Conservation (phyloP, 805 yeast species). For the Barnettozyma botsteinii region DNA sequence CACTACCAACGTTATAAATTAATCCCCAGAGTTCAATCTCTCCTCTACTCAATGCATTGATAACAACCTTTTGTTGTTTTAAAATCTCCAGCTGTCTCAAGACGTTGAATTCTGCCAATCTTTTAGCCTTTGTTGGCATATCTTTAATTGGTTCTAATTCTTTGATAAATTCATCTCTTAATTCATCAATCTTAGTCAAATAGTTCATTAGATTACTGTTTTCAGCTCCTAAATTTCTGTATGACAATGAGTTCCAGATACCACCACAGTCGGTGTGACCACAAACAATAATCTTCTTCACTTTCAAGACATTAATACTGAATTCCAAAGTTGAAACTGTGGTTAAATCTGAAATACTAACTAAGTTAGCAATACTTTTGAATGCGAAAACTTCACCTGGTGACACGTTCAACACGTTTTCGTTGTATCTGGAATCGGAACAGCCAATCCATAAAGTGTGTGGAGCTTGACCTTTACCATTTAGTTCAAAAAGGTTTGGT, state of each 20-base stretch:
- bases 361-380: conserved; percentile 80
- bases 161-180: conserved; percentile 53
- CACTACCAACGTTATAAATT: conserved; percentile 78
- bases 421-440: conserved; percentile 87
- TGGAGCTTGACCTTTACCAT: conserved; percentile 84
- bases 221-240: conserved; percentile 58
- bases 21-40: conserved; percentile 76
- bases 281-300: conserved; percentile 75
- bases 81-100: conserved; percentile 65
- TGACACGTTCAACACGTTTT: conserved; percentile 62
- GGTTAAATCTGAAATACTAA: conserved; percentile 62
- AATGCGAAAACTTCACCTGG: conserved; percentile 92
- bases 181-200: conserved; percentile 62
- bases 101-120: conserved; percentile 72
- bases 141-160: conserved; percentile 45
- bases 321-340: conserved; percentile 78
- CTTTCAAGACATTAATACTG: conserved; percentile 79
- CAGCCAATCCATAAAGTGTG: conserved; percentile 94
- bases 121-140: conserved; percentile 48
- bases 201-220: conserved; percentile 30
- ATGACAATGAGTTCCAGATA: conserved; percentile 68
- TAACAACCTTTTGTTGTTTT: conserved; percentile 48
- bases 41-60: conserved; percentile 54
- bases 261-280: conserved; percentile 98
- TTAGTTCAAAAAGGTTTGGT: conserved; percentile 29